phyloP scores from a whole-genome alignment of 2,329 filamentous ascomycete genomes.

The Colletotrichum sansevieriae region DNA sequence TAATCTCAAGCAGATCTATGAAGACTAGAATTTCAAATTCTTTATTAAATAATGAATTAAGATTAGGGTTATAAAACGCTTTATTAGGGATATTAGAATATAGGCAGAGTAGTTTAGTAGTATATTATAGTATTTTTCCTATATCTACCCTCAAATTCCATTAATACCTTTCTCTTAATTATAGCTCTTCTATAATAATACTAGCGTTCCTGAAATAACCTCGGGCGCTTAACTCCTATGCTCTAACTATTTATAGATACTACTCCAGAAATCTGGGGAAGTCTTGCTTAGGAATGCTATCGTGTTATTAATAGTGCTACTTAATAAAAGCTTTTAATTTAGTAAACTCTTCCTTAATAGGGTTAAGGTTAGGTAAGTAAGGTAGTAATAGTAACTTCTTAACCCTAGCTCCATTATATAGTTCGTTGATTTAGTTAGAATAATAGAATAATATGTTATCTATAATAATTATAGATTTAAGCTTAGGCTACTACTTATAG shows the following conservation, averaged over 20 bases:
- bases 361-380: no score
- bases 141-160: neutral
- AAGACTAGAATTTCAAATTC: conserved; percentile 13
- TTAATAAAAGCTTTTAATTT: no score
- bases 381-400: no score
- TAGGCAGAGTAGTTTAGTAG: neutral
- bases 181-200: neutral
- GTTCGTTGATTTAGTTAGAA: no score
- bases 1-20: neutral
- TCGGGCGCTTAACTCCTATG: conserved; percentile 5
- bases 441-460: no score
- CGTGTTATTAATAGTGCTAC: no score
- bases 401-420: no score
- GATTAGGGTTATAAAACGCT: neutral
- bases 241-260: conserved; percentile 42
- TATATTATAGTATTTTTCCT: neutral
- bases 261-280: conserved; percentile 39
- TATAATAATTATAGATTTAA: no score
- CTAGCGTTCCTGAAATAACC: conserved; percentile 31
- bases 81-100: neutral
- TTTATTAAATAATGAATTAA: neutral
- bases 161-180: neutral
- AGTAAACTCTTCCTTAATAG: no score
- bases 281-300: no score
- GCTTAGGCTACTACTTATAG: neutral